Base-by-base conservation (phyloP, 2,329 filamentous ascomycete species). In the Colletotrichum scovillei region DNA sequence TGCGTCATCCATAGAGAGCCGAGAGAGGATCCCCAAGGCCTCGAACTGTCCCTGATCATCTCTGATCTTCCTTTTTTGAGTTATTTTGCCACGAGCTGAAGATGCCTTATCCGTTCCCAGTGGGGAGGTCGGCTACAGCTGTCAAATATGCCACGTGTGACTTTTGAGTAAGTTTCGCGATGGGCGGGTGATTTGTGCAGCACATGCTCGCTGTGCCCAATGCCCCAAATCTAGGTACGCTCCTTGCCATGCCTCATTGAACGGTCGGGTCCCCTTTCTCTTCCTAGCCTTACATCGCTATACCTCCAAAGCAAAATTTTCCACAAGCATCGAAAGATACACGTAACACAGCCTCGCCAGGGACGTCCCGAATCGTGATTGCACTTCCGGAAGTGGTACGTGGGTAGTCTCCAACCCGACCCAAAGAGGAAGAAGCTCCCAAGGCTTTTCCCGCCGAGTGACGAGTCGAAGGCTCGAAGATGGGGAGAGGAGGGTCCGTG, bases 11-110 rank as follows among this genome's bases (percentile, higher is more conserved):
- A 68, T 55, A 14, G 5, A 5, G n/a, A 53, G 26, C 2, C 8
- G 24, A 14, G 5, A 5, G n/a, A 35, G 26, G 4, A 19, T 24
- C 35, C 16, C 35, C 19, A 49, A 8, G 62, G 62, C 69, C 65
- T 69, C 69, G 65, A 72, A 72, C 19, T 32, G 19, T 38, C 59
- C 65, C 59, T 72, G 58, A 55, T 69, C 53, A 59, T 32, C 58
- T 46, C 49, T 35, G 53, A 52, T 59, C 28, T 38, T 12, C 58
- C 52, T 63, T 35, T 30, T 55, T 16, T 55, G 22, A 30, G n/a
- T 26, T 32, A 55, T 69, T 57, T 56, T 42, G 59, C 69, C 69
- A 69, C 65, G 38, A 19, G 19, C 28, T 16, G 24, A n/a, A 35
- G 30, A 30, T 35, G 64, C 49, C 63, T 26, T 28, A 46, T 42